phyloP scores from a whole-genome alignment of 345 rosid genomes.

The Arabis hirsuta region DNA sequence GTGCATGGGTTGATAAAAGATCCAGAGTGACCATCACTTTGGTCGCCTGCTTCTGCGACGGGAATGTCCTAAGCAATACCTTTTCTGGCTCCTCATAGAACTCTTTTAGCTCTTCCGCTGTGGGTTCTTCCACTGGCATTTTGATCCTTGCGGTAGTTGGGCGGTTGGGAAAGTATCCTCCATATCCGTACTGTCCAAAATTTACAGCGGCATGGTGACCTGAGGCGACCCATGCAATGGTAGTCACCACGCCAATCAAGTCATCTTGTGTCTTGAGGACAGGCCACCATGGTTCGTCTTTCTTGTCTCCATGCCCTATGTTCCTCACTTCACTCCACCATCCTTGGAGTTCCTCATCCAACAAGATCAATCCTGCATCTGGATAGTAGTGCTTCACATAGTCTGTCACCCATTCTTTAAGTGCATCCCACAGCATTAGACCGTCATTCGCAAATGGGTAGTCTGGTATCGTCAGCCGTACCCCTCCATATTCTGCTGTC shows the following conservation, averaged over 20 bases:
- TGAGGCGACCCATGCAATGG: constrained; percentile 47
- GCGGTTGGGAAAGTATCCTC: constrained; percentile 47
- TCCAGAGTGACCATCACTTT: constrained; percentile 45
- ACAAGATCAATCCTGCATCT: constrained; percentile 17
- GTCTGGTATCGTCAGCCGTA: constrained; percentile 40
- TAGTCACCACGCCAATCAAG: constrained; percentile 34
- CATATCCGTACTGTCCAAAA: constrained; percentile 46
- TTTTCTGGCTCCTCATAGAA: constrained; percentile 40
- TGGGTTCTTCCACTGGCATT: constrained; percentile 43
- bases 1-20: constrained; percentile 44
- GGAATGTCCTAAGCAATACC: constrained; percentile 33
- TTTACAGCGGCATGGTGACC: constrained; percentile 50
- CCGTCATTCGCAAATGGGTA: constrained; percentile 48
- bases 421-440: constrained; percentile 43
- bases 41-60: constrained; percentile 45
- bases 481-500: constrained; percentile 34
- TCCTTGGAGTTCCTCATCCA: constrained; percentile 42
- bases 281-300: constrained; percentile 50
- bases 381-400: constrained; percentile 43
- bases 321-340: constrained; percentile 46
- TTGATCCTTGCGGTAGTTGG: constrained; percentile 41
- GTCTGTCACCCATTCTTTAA: constrained; percentile 45
- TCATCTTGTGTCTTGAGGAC: constrained; percentile 41
- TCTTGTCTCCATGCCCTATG: constrained; percentile 45
- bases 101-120: constrained; percentile 35